Evolutionary conservation across 345 rosid species (phyloP).

Genomic region (Aquilaria malaccensis): DNA sequence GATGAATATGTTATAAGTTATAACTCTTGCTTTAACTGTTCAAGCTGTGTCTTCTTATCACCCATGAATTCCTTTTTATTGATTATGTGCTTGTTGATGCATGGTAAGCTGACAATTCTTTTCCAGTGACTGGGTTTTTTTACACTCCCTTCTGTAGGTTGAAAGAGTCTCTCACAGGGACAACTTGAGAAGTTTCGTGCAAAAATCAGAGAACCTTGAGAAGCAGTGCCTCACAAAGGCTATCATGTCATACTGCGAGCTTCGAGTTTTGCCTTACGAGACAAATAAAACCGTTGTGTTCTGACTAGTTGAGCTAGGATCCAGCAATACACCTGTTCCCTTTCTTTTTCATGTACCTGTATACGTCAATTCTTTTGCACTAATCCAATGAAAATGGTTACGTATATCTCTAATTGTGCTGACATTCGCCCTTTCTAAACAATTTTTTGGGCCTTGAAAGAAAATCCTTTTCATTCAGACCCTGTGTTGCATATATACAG

Average conservation of each 20-base stretch:
- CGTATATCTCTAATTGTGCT: not conserved
- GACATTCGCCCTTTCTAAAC: too few species aligned
- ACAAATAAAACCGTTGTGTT: slow-evolving; percentile 73
- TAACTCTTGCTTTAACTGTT: not conserved
- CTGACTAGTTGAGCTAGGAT: slow-evolving; percentile 15
- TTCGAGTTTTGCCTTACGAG: slow-evolving; percentile 72
- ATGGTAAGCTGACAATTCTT: not conserved
- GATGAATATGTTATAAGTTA: too few species aligned
- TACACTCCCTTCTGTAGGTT: slow-evolving; percentile 45
- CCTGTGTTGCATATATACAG: too few species aligned
- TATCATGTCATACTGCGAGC: slow-evolving; percentile 72
- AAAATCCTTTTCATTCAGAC: too few species aligned
- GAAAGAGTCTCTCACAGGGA: slow-evolving; percentile 94
- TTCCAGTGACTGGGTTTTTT: not conserved
- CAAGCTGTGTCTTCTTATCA: not conserved
- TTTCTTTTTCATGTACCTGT: too few species aligned
- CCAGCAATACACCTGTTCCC: too few species aligned
- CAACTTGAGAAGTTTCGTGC: slow-evolving; percentile 68
- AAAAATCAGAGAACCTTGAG: slow-evolving; percentile 90
- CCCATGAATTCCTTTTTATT: too few species aligned
- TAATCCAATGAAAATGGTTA: not conserved
- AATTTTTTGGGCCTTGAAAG: too few species aligned
- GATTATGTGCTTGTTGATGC: not conserved
- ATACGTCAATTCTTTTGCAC: too few species aligned
- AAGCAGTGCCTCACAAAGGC: slow-evolving; percentile 84